Evolutionary conservation across 805 yeast species (phyloP).

Genomic region (Yamadazyma insecticola): DNA sequence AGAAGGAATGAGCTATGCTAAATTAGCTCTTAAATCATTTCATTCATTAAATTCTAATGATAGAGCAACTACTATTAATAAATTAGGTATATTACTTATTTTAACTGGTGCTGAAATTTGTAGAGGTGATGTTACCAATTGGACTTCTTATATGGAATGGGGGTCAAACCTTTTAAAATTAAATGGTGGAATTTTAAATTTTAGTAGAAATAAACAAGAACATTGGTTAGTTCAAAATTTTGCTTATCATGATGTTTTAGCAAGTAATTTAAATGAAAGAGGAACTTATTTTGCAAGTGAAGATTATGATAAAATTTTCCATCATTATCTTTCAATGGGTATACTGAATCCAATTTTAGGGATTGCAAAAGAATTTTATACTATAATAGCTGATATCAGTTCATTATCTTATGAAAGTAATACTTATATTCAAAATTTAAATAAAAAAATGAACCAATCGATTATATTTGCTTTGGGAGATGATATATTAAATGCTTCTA

Average conservation of each 20-base stretch:
- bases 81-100: constrained; percentile 63
- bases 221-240: constrained; percentile 74
- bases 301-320: constrained; percentile 53
- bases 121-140: constrained; percentile 72
- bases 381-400: constrained; percentile 63
- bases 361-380: constrained; percentile 63
- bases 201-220: constrained; percentile 51
- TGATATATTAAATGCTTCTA: constrained; percentile 3
- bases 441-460: constrained; percentile 4
- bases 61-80: constrained; percentile 33
- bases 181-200: constrained; percentile 59
- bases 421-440: constrained; percentile 12
- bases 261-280: constrained; percentile 55
- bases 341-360: constrained; percentile 70
- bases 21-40: constrained; percentile 41
- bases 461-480: constrained; percentile 1
- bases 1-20: constrained; percentile 47
- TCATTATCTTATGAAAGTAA: constrained; percentile 53
- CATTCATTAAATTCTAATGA: constrained; percentile 13
- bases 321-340: constrained; percentile 29
- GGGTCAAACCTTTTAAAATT: constrained; percentile 59
- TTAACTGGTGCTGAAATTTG: constrained; percentile 80
- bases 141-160: constrained; percentile 64
- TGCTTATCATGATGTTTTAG: constrained; percentile 74
- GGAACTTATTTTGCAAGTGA: constrained; percentile 61